Evolutionary conservation across 2,329 filamentous ascomycete genomes (phyloP).

Genomic region (Orbilia brochopaga): DNA sequence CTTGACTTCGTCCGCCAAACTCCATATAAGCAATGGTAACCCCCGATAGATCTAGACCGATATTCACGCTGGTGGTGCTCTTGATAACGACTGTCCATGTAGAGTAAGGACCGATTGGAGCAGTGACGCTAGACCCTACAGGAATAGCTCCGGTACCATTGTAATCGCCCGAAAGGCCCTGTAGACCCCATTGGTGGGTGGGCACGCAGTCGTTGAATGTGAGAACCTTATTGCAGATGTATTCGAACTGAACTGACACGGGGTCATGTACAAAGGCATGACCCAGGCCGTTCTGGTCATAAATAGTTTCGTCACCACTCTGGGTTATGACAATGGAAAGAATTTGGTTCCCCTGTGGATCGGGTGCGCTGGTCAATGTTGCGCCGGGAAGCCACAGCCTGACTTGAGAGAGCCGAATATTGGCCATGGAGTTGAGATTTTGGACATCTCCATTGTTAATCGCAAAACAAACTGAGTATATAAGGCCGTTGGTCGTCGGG

Average conservation of each 20-base stretch:
- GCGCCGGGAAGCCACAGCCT: constrained; percentile 4
- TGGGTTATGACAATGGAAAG: not conserved
- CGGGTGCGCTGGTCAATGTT: not conserved
- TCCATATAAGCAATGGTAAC: not conserved
- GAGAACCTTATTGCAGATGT: constrained; percentile 7
- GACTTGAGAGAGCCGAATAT: not conserved
- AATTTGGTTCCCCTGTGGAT: constrained; percentile 5
- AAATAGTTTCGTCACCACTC: constrained; percentile 7
- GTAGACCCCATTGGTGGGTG: not conserved
- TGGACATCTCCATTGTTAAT: not conserved
- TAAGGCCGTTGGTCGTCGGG: not conserved
- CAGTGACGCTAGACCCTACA: constrained; percentile 4
- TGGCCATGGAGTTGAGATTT: constrained; percentile 3
- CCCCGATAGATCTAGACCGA: not conserved
- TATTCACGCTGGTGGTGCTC: not conserved
- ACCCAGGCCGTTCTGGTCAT: not conserved
- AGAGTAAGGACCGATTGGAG: constrained; percentile 4
- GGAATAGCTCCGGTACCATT: not conserved
- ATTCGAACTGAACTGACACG: not conserved
- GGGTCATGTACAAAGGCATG: constrained; percentile 1
- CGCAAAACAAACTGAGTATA: constrained; percentile 6
- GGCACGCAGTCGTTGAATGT: constrained; percentile 7
- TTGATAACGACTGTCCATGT: constrained; percentile 1
- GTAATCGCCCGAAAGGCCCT: constrained; percentile 7
- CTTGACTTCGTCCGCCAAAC: not conserved